These are phyloP conservation scores for Rugonectria rugulosa DNA, from an alignment of 2,329 filamentous ascomycete genomes.

Conservation along the genomic window DNA sequence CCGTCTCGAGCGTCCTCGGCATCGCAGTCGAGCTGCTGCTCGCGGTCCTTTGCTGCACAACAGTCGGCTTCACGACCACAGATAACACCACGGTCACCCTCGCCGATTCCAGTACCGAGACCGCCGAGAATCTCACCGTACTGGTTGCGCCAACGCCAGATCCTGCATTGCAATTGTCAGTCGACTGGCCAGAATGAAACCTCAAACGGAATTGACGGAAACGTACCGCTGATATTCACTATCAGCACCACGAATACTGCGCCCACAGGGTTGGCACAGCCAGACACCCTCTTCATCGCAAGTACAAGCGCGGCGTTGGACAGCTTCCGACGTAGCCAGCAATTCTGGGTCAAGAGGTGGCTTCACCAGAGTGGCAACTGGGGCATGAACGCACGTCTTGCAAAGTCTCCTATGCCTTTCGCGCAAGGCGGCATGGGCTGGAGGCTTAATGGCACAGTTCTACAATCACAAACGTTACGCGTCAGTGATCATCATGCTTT, in stretches of 20 bases:
- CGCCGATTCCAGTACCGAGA: conserved; percentile 85
- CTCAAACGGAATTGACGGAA: background rate
- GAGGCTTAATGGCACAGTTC: conserved; percentile 92
- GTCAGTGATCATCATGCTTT: conserved; percentile 19
- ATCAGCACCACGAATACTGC: conserved; percentile 69
- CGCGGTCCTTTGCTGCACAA: conserved; percentile 77
- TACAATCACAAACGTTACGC: conserved; percentile 45
- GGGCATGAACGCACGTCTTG: conserved; percentile 74
- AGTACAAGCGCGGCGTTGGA: conserved; percentile 64
- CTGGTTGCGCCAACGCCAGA: conserved; percentile 89
- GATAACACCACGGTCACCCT: conserved; percentile 86
- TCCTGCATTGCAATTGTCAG: conserved; percentile 54
- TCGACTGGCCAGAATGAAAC: background rate
- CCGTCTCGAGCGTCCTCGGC: conserved; percentile 72
- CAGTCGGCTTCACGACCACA: conserved; percentile 83
- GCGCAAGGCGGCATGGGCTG: conserved; percentile 70
- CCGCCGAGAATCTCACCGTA: conserved; percentile 84
- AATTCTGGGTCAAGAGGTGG: conserved; percentile 53
- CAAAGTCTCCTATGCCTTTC: conserved; percentile 85
- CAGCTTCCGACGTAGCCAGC: conserved; percentile 58
- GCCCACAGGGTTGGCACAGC: conserved; percentile 86
- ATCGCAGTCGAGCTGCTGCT: conserved; percentile 86
- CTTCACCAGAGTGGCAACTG: conserved; percentile 64
- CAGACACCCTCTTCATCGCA: conserved; percentile 70
- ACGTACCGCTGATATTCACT: conserved; percentile 65